Conservation (phyloP, 139 green algal genomes). For the Volvox reticuliferus region DNA sequence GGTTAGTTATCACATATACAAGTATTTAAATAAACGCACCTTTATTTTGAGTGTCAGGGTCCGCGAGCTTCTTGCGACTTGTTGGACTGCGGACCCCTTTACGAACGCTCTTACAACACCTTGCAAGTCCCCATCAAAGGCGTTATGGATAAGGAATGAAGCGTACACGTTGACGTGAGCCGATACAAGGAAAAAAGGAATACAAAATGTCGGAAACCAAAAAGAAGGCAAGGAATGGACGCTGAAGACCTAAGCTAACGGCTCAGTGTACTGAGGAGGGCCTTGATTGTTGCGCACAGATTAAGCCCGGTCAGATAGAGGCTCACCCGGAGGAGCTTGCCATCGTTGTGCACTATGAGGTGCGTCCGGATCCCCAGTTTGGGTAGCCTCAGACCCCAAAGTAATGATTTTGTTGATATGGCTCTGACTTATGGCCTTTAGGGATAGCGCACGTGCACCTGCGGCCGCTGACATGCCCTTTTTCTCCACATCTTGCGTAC, state of each 20-base stretch:
- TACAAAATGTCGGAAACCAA: slow-evolving; percentile 29
- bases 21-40: no score
- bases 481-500: not conserved
- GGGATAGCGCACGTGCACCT: not conserved
- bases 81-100: not conserved
- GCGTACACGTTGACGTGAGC: not conserved
- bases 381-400: not conserved
- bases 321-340: slow-evolving; percentile 62
- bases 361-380: not conserved
- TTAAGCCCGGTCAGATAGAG: slow-evolving; percentile 68
- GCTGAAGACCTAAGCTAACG: not conserved
- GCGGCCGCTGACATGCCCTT: slow-evolving; percentile 1
- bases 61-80: no score
- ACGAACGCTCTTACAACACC: not conserved
- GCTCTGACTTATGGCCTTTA: no score
- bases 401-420: no score
- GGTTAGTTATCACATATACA: no score
- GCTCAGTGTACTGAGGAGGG: not conserved
- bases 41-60: no score
- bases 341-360: slow-evolving; percentile 71
- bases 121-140: not conserved
- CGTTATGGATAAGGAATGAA: slow-evolving; percentile 1
- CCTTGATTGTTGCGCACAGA: slow-evolving; percentile 47
- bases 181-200: not conserved
- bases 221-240: slow-evolving; percentile 23